Conservation (phyloP, 331 rosid genomes). For the Quercus phellos region DNA sequence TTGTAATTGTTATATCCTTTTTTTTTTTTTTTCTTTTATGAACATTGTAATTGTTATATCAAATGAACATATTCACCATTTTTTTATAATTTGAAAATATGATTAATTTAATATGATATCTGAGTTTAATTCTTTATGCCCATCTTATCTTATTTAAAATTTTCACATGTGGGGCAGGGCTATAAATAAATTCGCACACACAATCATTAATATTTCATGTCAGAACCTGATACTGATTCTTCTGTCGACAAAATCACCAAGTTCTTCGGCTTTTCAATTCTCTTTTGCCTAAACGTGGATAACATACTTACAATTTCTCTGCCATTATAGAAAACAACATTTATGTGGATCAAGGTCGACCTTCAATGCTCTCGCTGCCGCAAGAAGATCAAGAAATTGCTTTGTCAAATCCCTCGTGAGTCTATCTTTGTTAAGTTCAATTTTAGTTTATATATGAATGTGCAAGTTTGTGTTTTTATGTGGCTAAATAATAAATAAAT, state of each 20-base stretch:
- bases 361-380: slow-evolving; percentile 65
- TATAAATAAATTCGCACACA: not conserved
- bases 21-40: too few relatives aligned
- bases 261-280: not conserved
- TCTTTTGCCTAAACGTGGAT: not conserved
- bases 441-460: not conserved
- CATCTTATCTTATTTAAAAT: too few relatives aligned
- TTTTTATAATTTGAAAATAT: too few relatives aligned
- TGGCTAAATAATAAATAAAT: too few relatives aligned
- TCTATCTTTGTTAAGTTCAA: not conserved
- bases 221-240: not conserved
- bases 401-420: slow-evolving; percentile 69
- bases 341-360: slow-evolving; percentile 70
- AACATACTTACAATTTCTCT: not conserved
- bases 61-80: too few relatives aligned
- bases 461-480: too few relatives aligned
- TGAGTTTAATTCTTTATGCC: too few relatives aligned
- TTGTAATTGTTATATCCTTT: not conserved
- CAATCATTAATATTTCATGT: not conserved
- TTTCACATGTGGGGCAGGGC: too few relatives aligned
- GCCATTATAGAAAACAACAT: slow-evolving; percentile 30
- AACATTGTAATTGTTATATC: not conserved
- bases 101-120: too few relatives aligned
- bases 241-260: not conserved
- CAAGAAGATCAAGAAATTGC: slow-evolving; percentile 78